A percentile compares a stretch with the other conserved stretches of the same genome.
Conservation (phyloP, 2,329 filamentous ascomycete species). For the Alternaria ventricosa region DNA sequence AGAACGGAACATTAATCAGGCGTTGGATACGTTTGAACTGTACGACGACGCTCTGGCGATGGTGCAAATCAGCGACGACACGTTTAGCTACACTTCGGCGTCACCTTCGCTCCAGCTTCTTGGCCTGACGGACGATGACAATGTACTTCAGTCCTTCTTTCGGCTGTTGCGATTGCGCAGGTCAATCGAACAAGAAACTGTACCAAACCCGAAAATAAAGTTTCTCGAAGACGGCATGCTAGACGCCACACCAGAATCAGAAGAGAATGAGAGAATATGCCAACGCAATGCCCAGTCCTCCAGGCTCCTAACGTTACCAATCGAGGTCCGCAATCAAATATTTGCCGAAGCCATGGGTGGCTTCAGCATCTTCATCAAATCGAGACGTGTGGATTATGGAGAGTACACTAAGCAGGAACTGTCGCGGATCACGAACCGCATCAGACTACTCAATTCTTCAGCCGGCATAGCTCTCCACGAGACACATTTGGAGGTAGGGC, state of each 20-base stretch:
- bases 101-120: background rate
- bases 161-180: background rate
- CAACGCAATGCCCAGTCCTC: background rate
- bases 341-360: background rate
- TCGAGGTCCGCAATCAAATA: background rate
- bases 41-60: background rate
- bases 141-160: background rate
- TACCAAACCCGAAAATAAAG: background rate
- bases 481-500: background rate
- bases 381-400: background rate
- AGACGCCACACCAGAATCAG: background rate
- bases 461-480: background rate
- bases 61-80: background rate
- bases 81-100: background rate
- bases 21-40: background rate
- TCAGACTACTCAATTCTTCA: background rate
- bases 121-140: background rate
- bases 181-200: background rate
- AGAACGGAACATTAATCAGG: background rate
- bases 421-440: background rate
- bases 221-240: background rate
- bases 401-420: background rate
- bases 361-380: background rate
- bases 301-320: background rate
- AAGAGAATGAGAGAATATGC: background rate